Base-by-base conservation (phyloP, 345 rosid genomes). In the Pseudoturritis turrita region DNA sequence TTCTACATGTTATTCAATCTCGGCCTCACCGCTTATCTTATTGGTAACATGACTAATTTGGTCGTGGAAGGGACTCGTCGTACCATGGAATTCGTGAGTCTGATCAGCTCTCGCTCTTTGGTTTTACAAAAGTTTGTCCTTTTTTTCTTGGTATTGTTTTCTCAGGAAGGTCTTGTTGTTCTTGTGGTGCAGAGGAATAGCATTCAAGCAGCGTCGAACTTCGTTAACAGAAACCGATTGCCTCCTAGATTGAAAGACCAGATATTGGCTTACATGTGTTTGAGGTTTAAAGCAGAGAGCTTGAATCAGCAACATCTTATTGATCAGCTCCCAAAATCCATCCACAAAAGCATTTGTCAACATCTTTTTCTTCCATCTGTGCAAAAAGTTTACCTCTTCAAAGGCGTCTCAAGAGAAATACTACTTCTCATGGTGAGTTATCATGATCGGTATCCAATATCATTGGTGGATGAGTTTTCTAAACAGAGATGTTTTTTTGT, bases 11-110 rank as follows among this genome's bases (percentile, higher is more conserved):
- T 94, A 77, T 88, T 94, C 83, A 94, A 94, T 79, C 96, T 94
- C 0, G 97, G 96, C 70, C 82, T 94, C 21, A 91, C 97, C 0
- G 91, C 98, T 70, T 91, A 94, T 65, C 62, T 94, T 26, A 94
- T 94, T 5, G 96, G 97, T 26, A 94, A 94, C 87, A 94, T 94
- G 96, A 94, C 97, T 56, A 94, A 94, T 63, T 82, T 91, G 1
- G 96, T 91, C 36, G 98, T 94, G 17, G 96, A 94, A 82, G 98
- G 98, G 39, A 94, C 98, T 54, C 87, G 93, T 6, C 92, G 96
- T 21, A 94, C 98, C 72, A 94, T 94, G 98, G 96, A 94, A 77
- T 94, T 94, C 55, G 98, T 93, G 54, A 77, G 92, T 81, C 51
- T 9, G 0, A 18, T 35, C 17, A 28, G 9, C 36, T 17, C 55